phyloP scores from a whole-genome alignment of 75 land plant species.

The Pinus tabuliformis region DNA sequence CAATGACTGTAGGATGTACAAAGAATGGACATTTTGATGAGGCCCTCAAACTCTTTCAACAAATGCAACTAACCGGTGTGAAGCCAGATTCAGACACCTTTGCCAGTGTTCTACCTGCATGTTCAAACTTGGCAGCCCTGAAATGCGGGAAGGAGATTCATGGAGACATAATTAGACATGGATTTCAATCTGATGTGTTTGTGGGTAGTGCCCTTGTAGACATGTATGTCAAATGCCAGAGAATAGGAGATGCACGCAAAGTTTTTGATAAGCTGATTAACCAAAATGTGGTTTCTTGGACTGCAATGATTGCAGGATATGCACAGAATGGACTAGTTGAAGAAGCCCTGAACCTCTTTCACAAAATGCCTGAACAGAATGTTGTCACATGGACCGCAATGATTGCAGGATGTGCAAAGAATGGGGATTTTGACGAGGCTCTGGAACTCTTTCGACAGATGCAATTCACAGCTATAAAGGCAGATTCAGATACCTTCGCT shows the following conservation, averaged over 20 bases:
- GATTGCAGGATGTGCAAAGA: slow-evolving; percentile 30
- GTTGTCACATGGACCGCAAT: slow-evolving; percentile 45
- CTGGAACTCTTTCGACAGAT: slow-evolving; percentile 27
- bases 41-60: no score
- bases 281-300: slow-evolving; percentile 42
- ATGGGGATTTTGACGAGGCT: slow-evolving; percentile 13
- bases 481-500: slow-evolving; percentile 42
- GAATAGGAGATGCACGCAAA: slow-evolving; percentile 26
- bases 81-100: slow-evolving; percentile 53
- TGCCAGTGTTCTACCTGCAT: slow-evolving; percentile 42
- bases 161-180: slow-evolving; percentile 24
- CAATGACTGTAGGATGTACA: no score
- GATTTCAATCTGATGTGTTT: slow-evolving; percentile 24
- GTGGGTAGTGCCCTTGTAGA: slow-evolving; percentile 49
- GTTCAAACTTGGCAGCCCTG: slow-evolving; percentile 12
- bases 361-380: slow-evolving; percentile 25
- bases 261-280: slow-evolving; percentile 33
- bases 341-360: slow-evolving; percentile 26
- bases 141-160: slow-evolving; percentile 46
- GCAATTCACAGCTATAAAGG: slow-evolving; percentile 25
- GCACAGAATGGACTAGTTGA: slow-evolving; percentile 16
- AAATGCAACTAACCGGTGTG: slow-evolving; percentile 11
- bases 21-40: no score
- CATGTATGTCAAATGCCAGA: slow-evolving; percentile 54
- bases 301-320: slow-evolving; percentile 30